Evolutionary conservation across 176 grass and related monocot genomes (phyloP).

Genomic region (Avena atlantica): DNA sequence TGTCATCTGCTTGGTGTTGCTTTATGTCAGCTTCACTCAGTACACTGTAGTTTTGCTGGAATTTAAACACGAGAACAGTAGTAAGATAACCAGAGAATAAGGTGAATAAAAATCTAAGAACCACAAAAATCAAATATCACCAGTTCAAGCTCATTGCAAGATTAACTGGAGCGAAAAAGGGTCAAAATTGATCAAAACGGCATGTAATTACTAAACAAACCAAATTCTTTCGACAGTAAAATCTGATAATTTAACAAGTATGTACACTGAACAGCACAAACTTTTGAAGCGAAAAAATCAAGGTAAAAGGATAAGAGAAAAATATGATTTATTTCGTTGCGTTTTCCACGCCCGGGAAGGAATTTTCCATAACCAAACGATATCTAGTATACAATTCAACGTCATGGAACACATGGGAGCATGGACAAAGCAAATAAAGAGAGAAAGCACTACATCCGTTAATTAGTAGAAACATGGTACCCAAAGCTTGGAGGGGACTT

Average conservation of each 20-base stretch:
- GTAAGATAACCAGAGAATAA: slow-evolving; percentile 23
- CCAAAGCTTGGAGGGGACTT: neutral
- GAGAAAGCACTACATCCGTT: neutral
- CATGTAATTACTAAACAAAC: neutral
- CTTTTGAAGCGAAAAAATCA: neutral
- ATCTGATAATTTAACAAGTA: slow-evolving; percentile 1
- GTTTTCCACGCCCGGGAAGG: neutral
- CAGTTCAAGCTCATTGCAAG: neutral
- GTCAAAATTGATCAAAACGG: neutral
- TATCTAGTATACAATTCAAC: neutral
- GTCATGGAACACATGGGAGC: neutral
- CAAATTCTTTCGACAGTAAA: neutral
- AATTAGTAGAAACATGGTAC: neutral
- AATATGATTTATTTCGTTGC: neutral
- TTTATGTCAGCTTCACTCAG: slow-evolving; percentile 86
- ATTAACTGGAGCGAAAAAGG: neutral
- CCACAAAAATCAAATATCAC: neutral
- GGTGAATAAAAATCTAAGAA: slow-evolving; percentile 23
- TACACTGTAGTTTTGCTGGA: slow-evolving; percentile 92
- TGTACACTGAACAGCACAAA: neutral
- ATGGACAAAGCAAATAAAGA: neutral
- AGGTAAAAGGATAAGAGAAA: neutral
- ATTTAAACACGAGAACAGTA: slow-evolving; percentile 38
- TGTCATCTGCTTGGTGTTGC: slow-evolving; percentile 86
- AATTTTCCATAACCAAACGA: neutral